phyloP scores from a whole-genome alignment of 148 eudicot genomes.

The Limonium bicolor region DNA sequence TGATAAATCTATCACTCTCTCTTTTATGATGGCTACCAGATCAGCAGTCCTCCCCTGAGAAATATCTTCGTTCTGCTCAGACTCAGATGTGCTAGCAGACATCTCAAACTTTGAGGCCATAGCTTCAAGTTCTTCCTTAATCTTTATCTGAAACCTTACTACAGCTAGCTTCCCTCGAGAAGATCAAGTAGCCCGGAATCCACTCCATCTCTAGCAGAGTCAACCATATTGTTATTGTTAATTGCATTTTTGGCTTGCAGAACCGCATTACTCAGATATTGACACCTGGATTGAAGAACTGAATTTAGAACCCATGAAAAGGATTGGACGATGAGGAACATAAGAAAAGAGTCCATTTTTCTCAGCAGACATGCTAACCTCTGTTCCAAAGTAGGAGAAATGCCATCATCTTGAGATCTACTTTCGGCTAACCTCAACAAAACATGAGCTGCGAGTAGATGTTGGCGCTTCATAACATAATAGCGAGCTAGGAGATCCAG shows the following conservation, averaged over 20 bases:
- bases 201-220: slow-evolving; percentile 37
- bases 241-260: slow-evolving; percentile 84
- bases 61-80: slow-evolving; percentile 29
- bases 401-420: slow-evolving; percentile 43
- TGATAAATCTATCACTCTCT: slow-evolving; percentile 76
- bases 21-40: slow-evolving; percentile 21
- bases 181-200: slow-evolving; percentile 86
- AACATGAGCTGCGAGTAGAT: slow-evolving; percentile 86
- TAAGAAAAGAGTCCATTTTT: background rate
- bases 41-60: slow-evolving; percentile 25
- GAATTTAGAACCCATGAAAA: background rate
- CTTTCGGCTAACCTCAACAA: slow-evolving; percentile 79
- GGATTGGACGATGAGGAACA: too few relatives aligned
- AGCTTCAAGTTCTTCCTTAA: slow-evolving; percentile 59
- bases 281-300: slow-evolving; percentile 50
- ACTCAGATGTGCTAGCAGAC: slow-evolving; percentile 34
- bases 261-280: slow-evolving; percentile 83
- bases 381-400: slow-evolving; percentile 68
- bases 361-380: slow-evolving; percentile 58
- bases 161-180: slow-evolving; percentile 96
- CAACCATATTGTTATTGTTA: slow-evolving; percentile 28
- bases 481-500: slow-evolving; percentile 82
- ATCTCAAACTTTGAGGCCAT: slow-evolving; percentile 44
- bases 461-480: slow-evolving; percentile 91
- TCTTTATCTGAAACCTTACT: slow-evolving; percentile 78